Base-by-base conservation (phyloP, 495 filamentous ascomycete species). In the Neurospora pannonica region DNA sequence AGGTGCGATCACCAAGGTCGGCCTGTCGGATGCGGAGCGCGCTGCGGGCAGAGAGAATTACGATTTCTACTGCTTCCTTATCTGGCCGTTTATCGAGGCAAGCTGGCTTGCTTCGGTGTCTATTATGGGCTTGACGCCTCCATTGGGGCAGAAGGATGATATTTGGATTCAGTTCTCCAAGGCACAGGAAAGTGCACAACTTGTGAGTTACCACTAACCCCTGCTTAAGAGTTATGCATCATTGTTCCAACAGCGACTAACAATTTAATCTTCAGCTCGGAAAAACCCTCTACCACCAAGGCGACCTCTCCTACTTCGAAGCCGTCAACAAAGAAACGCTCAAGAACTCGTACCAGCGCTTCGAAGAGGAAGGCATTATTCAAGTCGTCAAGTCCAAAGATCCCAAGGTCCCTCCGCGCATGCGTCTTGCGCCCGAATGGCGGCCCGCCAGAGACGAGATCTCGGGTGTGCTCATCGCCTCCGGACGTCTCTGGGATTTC, bases 271-370 rank as follows among this genome's bases (percentile, higher is more conserved):
- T 15, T 13, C 71, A 94, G 92, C 89, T 98, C 21, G 96, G 96
- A 24, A 99, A 99, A 86, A 98, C 96, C 0, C 85, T 99, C 9
- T 99, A 97, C 79, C 94, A 98, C 81, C 96, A 99, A 86, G 96
- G 96, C 39, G 95, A 98, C 78, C 89, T 99, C 36, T 93, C 90
- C 31, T 98, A 99, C 81, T 97, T 97, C 76, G 96, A 99, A 83
- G 94, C 96, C 8, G 96, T 99, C 76, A 99, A 98, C 85, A 97
- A 97, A 73, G 94, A 98, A 80, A 95, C 94, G 2, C 89, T 99
- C 71, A 97, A 95, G 76, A 99, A 98, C 80, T 91, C 93, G 3
- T 97, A 93, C 82, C 86, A 90, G 74, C 90, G 93, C 31, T 97
- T 97, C 82, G 90, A 93, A 74, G 94, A 97, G 78, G 95, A 97